A percentile compares a stretch with the other conserved stretches of the same genome.
Evolutionary conservation across 805 yeast genomes (phyloP).

Genomic region (Ascoidea rubescens): DNA sequence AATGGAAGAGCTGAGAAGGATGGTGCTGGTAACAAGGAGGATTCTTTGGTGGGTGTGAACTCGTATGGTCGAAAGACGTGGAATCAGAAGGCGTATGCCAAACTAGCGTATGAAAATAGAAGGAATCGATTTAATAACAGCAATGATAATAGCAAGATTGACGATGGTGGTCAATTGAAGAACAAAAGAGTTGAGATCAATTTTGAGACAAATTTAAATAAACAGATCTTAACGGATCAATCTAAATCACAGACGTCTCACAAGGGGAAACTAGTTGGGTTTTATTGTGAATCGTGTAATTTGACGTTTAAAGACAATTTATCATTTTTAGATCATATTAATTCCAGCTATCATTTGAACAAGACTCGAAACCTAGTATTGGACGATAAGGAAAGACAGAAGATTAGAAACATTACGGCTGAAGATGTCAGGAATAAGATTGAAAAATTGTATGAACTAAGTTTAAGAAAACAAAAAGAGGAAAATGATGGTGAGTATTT

Average conservation of each 20-base stretch:
- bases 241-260: slow-evolving; percentile 18
- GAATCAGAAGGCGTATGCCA: slow-evolving; percentile 54
- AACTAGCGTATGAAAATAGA: slow-evolving; percentile 25
- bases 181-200: slow-evolving; percentile 12
- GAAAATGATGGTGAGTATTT: slow-evolving; percentile 5
- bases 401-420: slow-evolving; percentile 4
- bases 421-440: slow-evolving; percentile 7
- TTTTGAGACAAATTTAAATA: slow-evolving; percentile 19
- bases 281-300: slow-evolving; percentile 70
- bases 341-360: slow-evolving; percentile 51
- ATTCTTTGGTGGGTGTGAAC: neutral
- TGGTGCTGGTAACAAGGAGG: neutral
- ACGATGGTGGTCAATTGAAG: slow-evolving; percentile 5
- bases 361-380: slow-evolving; percentile 19
- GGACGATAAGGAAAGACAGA: neutral
- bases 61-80: slow-evolving; percentile 52
- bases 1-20: neutral
- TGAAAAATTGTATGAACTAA: slow-evolving; percentile 2
- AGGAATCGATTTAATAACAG: slow-evolving; percentile 11
- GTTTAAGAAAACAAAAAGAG: slow-evolving; percentile 2
- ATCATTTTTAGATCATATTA: slow-evolving; percentile 73
- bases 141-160: slow-evolving; percentile 14
- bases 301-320: slow-evolving; percentile 72
- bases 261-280: slow-evolving; percentile 60
- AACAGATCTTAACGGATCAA: slow-evolving; percentile 18